phyloP scores from a whole-genome alignment of 2,329 filamentous ascomycete genomes.

The Madurella fahalii region DNA sequence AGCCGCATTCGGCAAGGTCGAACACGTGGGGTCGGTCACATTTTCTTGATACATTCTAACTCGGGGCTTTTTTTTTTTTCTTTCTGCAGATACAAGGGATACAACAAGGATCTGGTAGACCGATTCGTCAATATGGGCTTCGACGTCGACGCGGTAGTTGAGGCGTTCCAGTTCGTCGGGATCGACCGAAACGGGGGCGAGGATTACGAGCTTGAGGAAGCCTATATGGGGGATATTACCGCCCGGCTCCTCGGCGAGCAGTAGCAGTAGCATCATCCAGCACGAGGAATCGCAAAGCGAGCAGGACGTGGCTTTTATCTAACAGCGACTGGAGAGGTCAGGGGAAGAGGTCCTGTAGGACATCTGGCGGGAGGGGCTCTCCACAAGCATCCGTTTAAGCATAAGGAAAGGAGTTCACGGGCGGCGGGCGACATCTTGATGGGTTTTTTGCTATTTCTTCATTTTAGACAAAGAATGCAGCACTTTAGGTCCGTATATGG shows the following conservation, averaged over 20 bases:
- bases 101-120: constrained; percentile 78
- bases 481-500: neutral
- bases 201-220: constrained; percentile 84
- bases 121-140: constrained; percentile 91
- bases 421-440: neutral
- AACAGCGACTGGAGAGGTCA: neutral
- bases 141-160: constrained; percentile 77
- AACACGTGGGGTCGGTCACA: no score
- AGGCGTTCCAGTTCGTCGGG: constrained; percentile 75
- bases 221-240: constrained; percentile 85
- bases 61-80: neutral
- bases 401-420: constrained; percentile 20
- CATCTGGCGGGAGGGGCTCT: neutral
- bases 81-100: constrained; percentile 71
- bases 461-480: constrained; percentile 1
- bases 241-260: constrained; percentile 75
- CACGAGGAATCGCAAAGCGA: neutral
- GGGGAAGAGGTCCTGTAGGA: neutral
- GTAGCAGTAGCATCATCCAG: constrained; percentile 18
- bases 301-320: neutral
- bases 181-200: constrained; percentile 74
- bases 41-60: neutral
- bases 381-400: neutral
- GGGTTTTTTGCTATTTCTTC: constrained; percentile 3
- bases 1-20: no score